phyloP scores from a whole-genome alignment of 2,329 filamentous ascomycete species.

The Pseudocercospora fuligena region DNA sequence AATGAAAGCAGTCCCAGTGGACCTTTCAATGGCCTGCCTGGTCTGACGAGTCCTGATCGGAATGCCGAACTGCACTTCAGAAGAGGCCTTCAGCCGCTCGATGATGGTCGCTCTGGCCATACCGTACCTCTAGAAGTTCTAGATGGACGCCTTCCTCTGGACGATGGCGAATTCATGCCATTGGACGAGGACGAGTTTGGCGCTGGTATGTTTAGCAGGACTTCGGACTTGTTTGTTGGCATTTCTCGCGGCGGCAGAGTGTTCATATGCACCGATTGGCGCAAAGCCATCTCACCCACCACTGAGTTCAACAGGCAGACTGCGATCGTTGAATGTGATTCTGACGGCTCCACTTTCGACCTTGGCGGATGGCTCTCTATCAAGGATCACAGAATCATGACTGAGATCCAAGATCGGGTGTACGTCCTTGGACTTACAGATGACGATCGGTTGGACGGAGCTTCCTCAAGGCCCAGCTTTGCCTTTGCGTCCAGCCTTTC shows the following conservation, averaged over 20 bases:
- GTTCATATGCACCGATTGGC: conserved; percentile 53
- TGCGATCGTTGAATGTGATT: conserved; percentile 50
- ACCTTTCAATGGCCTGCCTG: neutral
- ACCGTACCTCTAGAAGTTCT: conserved; percentile 29
- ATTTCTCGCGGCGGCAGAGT: conserved; percentile 50
- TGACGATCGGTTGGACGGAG: conserved; percentile 24
- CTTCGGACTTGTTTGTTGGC: conserved; percentile 49
- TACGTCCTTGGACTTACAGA: conserved; percentile 51
- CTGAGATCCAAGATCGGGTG: conserved; percentile 50
- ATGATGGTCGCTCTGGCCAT: conserved; percentile 5
- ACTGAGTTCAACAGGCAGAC: conserved; percentile 32
- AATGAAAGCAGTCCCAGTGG: neutral
- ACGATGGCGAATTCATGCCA: conserved; percentile 22
- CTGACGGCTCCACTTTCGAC: conserved; percentile 48
- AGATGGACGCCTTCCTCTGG: conserved; percentile 24
- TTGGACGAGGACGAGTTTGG: conserved; percentile 53
- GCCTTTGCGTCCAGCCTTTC: conserved; percentile 42
- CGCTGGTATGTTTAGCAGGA: conserved; percentile 48
- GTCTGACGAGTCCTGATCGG: neutral
- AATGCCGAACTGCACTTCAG: neutral
- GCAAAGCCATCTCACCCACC: conserved; percentile 34
- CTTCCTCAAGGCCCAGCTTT: conserved; percentile 32
- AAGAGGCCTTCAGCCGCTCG: neutral
- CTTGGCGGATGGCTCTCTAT: conserved; percentile 55
- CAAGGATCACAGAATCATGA: conserved; percentile 48